Conservation (phyloP, 2,329 filamentous ascomycete genomes). For the Cladosporium sphaerospermum region DNA sequence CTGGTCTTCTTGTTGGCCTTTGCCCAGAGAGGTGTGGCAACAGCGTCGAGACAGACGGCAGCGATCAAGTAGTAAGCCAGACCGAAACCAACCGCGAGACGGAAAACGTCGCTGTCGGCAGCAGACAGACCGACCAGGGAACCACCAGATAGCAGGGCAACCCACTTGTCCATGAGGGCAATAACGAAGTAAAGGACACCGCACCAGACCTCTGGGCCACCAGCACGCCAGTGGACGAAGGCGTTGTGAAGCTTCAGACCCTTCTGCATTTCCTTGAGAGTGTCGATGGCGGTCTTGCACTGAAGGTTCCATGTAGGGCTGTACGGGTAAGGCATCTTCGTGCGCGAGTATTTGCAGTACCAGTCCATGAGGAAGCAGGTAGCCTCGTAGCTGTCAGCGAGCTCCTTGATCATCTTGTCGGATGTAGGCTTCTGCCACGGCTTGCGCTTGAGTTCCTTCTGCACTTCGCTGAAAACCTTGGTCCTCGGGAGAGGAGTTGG, state of each 20-base stretch:
- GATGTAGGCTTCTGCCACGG: slow-evolving; percentile 39
- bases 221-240: slow-evolving; percentile 54
- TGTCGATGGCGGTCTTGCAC: slow-evolving; percentile 49
- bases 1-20: slow-evolving; percentile 18
- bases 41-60: slow-evolving; percentile 51
- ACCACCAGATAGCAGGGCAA: slow-evolving; percentile 41
- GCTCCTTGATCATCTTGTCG: slow-evolving; percentile 43
- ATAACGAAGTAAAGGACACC: slow-evolving; percentile 50
- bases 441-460: slow-evolving; percentile 38
- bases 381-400: slow-evolving; percentile 47
- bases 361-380: slow-evolving; percentile 50
- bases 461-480: slow-evolving; percentile 41
- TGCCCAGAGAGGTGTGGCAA: slow-evolving; percentile 24
- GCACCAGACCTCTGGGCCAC: slow-evolving; percentile 49
- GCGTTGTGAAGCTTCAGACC: slow-evolving; percentile 51
- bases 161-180: slow-evolving; percentile 52
- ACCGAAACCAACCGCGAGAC: slow-evolving; percentile 49
- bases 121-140: slow-evolving; percentile 35
- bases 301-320: slow-evolving; percentile 55
- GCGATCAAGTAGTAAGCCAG: slow-evolving; percentile 53
- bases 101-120: slow-evolving; percentile 30
- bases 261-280: slow-evolving; percentile 48
- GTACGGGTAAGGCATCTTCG: slow-evolving; percentile 46
- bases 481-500: slow-evolving; percentile 43
- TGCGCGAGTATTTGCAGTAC: slow-evolving; percentile 44